phyloP scores from a whole-genome alignment of 2,329 filamentous ascomycete genomes.

The Penicillium carneum region DNA sequence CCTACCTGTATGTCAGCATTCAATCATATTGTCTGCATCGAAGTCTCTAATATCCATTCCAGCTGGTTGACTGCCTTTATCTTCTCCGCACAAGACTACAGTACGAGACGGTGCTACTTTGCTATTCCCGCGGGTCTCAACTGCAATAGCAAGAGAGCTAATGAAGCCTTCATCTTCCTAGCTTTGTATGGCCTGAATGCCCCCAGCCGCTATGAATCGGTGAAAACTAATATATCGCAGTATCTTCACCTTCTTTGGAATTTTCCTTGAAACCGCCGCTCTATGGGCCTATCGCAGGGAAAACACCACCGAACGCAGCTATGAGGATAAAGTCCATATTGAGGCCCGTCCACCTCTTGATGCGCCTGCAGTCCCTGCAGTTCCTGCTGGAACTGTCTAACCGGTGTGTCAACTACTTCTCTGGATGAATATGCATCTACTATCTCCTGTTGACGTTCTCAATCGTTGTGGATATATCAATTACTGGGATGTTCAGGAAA shows the following conservation, averaged over 20 bases:
- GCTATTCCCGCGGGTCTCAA: slow-evolving; percentile 43
- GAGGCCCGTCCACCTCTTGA: slow-evolving; percentile 30
- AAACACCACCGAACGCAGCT: slow-evolving; percentile 22
- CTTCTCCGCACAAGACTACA: slow-evolving; percentile 57
- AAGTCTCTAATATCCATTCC: slow-evolving; percentile 10
- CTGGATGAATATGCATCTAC: background rate
- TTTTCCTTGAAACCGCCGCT: slow-evolving; percentile 47
- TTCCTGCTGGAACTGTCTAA: slow-evolving; percentile 28
- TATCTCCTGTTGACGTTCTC: background rate
- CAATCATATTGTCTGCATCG: background rate
- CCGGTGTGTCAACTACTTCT: background rate
- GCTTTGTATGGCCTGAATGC: slow-evolving; percentile 47
- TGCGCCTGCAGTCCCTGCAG: slow-evolving; percentile 26
- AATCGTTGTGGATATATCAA: background rate
- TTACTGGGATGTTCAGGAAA: background rate
- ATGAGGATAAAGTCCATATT: slow-evolving; percentile 37
- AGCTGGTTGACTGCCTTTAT: slow-evolving; percentile 59
- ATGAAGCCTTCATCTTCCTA: slow-evolving; percentile 56
- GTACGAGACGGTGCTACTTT: slow-evolving; percentile 40
- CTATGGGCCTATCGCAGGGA: slow-evolving; percentile 46
- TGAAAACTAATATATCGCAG: slow-evolving; percentile 32
- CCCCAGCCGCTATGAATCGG: accelerated
- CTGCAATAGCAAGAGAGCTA: slow-evolving; percentile 52
- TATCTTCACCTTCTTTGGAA: slow-evolving; percentile 52
- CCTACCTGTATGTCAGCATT: slow-evolving; percentile 50